Evolutionary conservation across 192 early-diverging fungal species (phyloP).

Genomic region (Glomus cerebriforme): DNA sequence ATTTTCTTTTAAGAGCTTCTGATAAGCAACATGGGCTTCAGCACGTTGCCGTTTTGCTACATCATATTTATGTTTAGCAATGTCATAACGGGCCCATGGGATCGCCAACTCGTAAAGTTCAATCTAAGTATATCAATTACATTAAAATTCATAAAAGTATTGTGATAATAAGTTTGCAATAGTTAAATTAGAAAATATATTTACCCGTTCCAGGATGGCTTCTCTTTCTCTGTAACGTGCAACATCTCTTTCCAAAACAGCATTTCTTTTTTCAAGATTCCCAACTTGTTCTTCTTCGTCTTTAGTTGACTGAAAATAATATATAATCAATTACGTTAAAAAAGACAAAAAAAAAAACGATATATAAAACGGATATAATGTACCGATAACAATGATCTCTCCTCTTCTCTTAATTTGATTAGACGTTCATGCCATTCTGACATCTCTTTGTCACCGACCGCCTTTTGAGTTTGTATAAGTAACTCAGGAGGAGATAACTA

Average conservation of each 20-base stretch:
- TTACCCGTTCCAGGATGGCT: slow-evolving; percentile 53
- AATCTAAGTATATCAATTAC: slow-evolving; percentile 42
- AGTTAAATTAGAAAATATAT: background rate
- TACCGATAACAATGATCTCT: slow-evolving; percentile 52
- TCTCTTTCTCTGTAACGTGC: slow-evolving; percentile 71
- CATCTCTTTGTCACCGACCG: slow-evolving; percentile 73
- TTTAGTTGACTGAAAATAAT: slow-evolving; percentile 27
- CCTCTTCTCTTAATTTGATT: slow-evolving; percentile 53
- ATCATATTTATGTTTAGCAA: slow-evolving; percentile 58
- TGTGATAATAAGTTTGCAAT: background rate
- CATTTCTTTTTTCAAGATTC: slow-evolving; percentile 68
- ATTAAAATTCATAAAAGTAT: background rate
- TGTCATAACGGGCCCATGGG: slow-evolving; percentile 62
- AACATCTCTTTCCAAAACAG: slow-evolving; percentile 76
- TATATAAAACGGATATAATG: background rate
- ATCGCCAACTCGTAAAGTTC: slow-evolving; percentile 62
- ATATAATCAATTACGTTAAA: background rate
- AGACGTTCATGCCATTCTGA: slow-evolving; percentile 68
- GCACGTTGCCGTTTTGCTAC: slow-evolving; percentile 46
- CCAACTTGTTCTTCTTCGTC: slow-evolving; percentile 59
- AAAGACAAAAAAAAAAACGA: background rate
- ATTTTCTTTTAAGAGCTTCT: slow-evolving; percentile 40
- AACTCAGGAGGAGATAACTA: slow-evolving; percentile 78
- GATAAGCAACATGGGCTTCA: slow-evolving; percentile 42
- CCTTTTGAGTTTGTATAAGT: slow-evolving; percentile 81